Evolutionary conservation across 192 early-diverging fungal species (phyloP).

Genomic region (Irineochytrium annulatum): DNA sequence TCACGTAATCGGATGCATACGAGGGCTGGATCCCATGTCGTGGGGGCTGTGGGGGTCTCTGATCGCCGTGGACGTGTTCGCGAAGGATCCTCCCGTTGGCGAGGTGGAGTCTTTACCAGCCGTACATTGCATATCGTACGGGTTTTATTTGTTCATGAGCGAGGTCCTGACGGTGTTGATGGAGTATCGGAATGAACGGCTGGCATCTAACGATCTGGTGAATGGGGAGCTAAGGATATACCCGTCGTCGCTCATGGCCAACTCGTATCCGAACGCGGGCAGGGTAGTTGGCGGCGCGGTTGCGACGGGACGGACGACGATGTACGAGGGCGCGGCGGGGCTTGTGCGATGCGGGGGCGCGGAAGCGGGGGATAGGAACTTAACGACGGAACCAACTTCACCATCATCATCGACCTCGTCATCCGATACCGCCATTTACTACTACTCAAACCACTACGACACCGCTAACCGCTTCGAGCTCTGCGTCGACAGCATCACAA

Average conservation of each 20-base stretch:
- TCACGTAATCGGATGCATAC: neutral
- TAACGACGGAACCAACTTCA: no score
- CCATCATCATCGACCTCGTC: no score
- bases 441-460: constrained; percentile 1
- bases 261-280: neutral
- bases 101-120: neutral
- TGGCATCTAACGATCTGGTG: neutral
- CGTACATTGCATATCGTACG: neutral
- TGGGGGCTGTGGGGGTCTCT: neutral
- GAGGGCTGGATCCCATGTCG: neutral
- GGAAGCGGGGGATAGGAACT: no score
- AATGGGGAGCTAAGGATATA: neutral
- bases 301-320: no score
- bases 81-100: neutral
- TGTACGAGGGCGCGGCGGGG: neutral
- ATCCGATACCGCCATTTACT: no score
- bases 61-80: neutral
- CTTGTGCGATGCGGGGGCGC: no score
- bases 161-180: neutral
- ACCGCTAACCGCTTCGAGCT: neutral
- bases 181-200: neutral
- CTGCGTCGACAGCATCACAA: neutral
- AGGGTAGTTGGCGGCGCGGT: neutral
- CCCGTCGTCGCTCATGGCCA: neutral
- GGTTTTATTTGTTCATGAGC: neutral